Percentiles rank a stretch among this genome's conserved stretches.
Conservation (phyloP, 495 filamentous ascomycete species). For the Aspergillus haitiensis region DNA sequence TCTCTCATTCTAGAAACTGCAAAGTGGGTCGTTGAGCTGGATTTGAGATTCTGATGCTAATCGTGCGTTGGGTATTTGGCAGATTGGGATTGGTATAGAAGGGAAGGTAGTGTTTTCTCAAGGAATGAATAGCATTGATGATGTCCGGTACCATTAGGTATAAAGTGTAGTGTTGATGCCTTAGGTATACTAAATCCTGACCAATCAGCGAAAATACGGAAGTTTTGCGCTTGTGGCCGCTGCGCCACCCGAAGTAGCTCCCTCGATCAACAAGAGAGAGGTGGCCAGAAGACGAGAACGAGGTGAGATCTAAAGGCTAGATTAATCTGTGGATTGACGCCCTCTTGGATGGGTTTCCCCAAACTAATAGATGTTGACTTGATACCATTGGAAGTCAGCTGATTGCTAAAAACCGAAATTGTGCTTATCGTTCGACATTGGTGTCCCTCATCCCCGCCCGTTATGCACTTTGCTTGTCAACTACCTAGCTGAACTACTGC, state of each 20-base stretch:
- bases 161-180: neutral
- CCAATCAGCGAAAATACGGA: conserved; percentile 23
- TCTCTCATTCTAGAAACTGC: too few relatives aligned
- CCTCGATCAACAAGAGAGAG: conserved; percentile 25
- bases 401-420: neutral
- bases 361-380: neutral
- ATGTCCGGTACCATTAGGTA: too few relatives aligned
- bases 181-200: neutral
- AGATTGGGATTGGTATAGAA: too few relatives aligned
- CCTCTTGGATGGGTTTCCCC: neutral
- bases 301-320: neutral
- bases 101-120: too few relatives aligned
- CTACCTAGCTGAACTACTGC: conserved; percentile 1
- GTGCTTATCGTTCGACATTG: conserved; percentile 1
- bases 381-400: neutral
- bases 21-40: too few relatives aligned
- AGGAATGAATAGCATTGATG: too few relatives aligned
- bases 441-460: conserved; percentile 22
- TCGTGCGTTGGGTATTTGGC: too few relatives aligned
- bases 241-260: conserved; percentile 37
- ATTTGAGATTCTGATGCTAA: too few relatives aligned
- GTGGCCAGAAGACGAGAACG: conserved; percentile 33
- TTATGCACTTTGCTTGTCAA: conserved; percentile 29
- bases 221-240: conserved; percentile 38
- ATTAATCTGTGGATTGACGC: neutral